phyloP scores from a whole-genome alignment of 2,329 filamentous ascomycete species.

The Tolypocladium ovalisporum region DNA sequence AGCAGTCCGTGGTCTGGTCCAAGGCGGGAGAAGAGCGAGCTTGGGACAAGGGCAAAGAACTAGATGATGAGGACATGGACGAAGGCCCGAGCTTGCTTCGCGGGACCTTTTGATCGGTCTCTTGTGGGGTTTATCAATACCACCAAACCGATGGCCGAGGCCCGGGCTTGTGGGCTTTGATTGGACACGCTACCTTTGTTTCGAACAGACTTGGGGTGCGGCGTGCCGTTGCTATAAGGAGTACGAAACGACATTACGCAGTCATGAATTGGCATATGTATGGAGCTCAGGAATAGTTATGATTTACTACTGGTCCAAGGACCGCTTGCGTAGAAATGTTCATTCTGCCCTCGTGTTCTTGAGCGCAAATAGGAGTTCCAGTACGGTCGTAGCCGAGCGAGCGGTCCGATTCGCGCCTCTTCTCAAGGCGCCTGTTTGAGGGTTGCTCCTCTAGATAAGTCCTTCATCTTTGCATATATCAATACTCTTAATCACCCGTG shows the following conservation, averaged over 20 bases:
- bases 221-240: background rate
- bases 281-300: background rate
- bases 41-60: slow-evolving; percentile 46
- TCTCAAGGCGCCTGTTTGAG: too few species aligned
- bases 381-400: too few species aligned
- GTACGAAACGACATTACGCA: background rate
- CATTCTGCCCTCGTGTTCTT: too few species aligned
- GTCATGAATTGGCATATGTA: background rate
- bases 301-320: background rate
- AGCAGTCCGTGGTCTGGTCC: slow-evolving; percentile 61
- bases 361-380: too few species aligned
- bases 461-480: too few species aligned
- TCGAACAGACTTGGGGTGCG: background rate
- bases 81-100: slow-evolving; percentile 5
- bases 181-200: background rate
- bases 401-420: too few species aligned
- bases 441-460: too few species aligned
- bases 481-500: too few species aligned
- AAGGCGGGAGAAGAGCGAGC: slow-evolving; percentile 53
- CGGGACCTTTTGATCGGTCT: slow-evolving; percentile 2
- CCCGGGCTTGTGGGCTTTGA: background rate
- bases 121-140: too few species aligned
- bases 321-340: background rate
- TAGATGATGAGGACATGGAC: slow-evolving; percentile 1
- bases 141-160: too few species aligned